Base-by-base conservation (phyloP, 2,329 filamentous ascomycete species). In the Ophiostoma populinum region DNA sequence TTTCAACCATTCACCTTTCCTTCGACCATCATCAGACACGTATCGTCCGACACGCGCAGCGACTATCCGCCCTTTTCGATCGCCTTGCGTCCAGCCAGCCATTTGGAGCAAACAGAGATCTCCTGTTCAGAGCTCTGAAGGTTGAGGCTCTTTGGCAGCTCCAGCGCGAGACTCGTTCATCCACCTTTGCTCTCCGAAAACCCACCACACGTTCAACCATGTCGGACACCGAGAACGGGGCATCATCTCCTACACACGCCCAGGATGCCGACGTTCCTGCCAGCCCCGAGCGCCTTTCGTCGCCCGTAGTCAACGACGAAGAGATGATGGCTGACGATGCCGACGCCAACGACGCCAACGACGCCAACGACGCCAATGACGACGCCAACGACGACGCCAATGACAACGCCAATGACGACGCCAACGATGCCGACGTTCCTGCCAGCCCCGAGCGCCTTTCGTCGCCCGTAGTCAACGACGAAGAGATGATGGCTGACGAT, bases 361-460 rank as follows among this genome's bases (percentile, higher is more conserved):
- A 49, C 10, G 56, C 54, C 5, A 57, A 36, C 34, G 67, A 73
- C 10, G 70, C 19, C n/a, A 21, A 34, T 7, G n/a, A 24, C 18
- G 17, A 26, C 12, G 22, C 32, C 6, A 19, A n/a, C 19, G 56
- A 59, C 37, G 51, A 49, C 6, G 41, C 47, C n/a, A 13, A 24
- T 21, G 59, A 61, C 32, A 42, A 49, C 10, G 56, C 54, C 5
- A 57, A 36, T 34, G 67, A 73, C 10, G 70, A 66, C 0, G 69
- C 73, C n/a, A n/a, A n/a, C n/a, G n/a, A n/a, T n/a, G n/a, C n/a
- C n/a, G n/a, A n/a, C n/a, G n/a, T n/a, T n/a, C n/a, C n/a, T n/a
- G n/a, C n/a, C n/a, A n/a, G n/a, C n/a, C n/a, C n/a, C n/a, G n/a
- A n/a, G n/a, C n/a, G n/a, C n/a, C 24, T 25, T 25, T 8, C 24